These are phyloP conservation scores for Corchorus capsularis DNA, from an alignment of 345 rosid genomes.

Conservation along the genomic window DNA sequence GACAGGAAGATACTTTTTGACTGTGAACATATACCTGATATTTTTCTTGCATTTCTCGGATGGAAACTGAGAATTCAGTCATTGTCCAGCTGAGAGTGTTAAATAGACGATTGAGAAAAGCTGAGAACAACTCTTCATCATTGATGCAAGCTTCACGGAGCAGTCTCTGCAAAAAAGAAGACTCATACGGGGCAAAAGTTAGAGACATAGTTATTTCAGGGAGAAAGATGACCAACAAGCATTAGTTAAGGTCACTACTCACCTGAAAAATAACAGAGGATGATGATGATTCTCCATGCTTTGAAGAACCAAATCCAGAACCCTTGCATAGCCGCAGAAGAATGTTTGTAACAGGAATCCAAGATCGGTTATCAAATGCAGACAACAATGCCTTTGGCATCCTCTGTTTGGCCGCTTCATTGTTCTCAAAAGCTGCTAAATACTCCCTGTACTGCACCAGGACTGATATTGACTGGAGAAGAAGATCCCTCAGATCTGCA, in stretches of 20 bases:
- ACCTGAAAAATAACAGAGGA: conserved; percentile 90
- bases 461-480: conserved; percentile 93
- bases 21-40: conserved; percentile 52
- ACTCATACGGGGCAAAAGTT: conserved; percentile 21
- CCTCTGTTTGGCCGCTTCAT: conserved; percentile 73
- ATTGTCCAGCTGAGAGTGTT: conserved; percentile 98
- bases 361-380: conserved; percentile 93
- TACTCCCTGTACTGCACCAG: conserved; percentile 88
- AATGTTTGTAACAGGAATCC: conserved; percentile 94
- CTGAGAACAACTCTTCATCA: conserved; percentile 72
- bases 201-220: conserved; percentile 14
- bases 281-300: conserved; percentile 80
- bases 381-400: conserved; percentile 78
- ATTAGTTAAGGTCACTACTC: conserved; percentile 19
- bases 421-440: conserved; percentile 81
- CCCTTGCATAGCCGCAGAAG: conserved; percentile 88
- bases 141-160: conserved; percentile 75
- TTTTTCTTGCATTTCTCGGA: conserved; percentile 95
- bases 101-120: conserved; percentile 88
- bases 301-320: conserved; percentile 77
- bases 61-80: conserved; percentile 94
- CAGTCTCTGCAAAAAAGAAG: conserved; percentile 50
- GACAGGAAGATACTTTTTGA: neutral
- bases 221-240: neutral
- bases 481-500: conserved; percentile 88